A percentile compares a stretch with the other conserved stretches of the same genome.
These are phyloP conservation scores for Capsicum rhomboideum DNA, from an alignment of 257 asterid genomes.

Conservation along the genomic window DNA sequence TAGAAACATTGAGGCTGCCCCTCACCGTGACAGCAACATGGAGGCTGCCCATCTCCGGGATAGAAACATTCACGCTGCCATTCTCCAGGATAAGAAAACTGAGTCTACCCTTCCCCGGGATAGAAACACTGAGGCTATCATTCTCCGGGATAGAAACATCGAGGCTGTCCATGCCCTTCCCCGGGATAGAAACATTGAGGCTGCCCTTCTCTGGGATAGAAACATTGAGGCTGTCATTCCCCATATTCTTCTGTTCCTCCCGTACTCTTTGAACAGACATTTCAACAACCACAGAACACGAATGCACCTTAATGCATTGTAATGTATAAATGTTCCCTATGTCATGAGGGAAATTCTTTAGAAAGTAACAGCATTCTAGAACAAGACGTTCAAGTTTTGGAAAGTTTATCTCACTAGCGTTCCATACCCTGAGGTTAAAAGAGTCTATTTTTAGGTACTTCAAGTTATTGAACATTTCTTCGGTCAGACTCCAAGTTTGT, in stretches of 20 bases:
- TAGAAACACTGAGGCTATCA: no score
- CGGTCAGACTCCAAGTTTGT: constrained; percentile 5
- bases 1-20: no score
- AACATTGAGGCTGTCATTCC: background rate
- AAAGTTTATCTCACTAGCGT: background rate
- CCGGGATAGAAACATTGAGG: no score
- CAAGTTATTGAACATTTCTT: constrained; percentile 1
- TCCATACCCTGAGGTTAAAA: constrained; percentile 8
- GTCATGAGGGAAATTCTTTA: constrained; percentile 15
- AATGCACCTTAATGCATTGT: background rate
- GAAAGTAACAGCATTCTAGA: constrained; percentile 2
- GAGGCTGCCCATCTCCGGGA: no score
- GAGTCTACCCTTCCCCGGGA: no score
- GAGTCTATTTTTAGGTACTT: constrained; percentile 7
- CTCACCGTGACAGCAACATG: no score
- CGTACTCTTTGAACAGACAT: background rate
- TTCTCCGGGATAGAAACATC: no score
- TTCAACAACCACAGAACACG: background rate
- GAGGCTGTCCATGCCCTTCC: no score
- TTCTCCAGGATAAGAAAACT: no score
- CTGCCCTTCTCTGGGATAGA: no score
- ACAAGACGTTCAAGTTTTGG: constrained; percentile 14
- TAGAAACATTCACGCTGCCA: no score
- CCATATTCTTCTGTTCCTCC: background rate
- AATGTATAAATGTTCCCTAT: constrained; percentile 6